A percentile compares a stretch with the other conserved stretches of the same genome.
phyloP scores from a whole-genome alignment of 73 alveolate genomes.

The Effrenium voratum region DNA sequence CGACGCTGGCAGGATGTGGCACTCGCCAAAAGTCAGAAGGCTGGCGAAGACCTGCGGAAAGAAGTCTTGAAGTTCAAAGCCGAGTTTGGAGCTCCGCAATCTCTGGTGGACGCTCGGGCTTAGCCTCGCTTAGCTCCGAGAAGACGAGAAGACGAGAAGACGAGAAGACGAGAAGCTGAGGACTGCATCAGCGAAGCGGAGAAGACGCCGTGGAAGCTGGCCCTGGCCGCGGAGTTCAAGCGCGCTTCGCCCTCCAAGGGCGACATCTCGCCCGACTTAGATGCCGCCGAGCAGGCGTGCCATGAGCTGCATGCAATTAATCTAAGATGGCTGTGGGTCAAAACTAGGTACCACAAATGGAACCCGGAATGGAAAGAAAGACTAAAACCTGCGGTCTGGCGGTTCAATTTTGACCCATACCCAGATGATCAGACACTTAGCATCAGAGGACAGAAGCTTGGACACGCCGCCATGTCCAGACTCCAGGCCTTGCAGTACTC shows the following conservation, averaged over 20 bases:
- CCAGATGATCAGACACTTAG: too few species aligned
- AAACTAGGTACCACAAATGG: too few species aligned
- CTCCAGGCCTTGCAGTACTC: slow-evolving; percentile 53
- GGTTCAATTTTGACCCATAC: too few species aligned
- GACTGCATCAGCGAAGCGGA: slow-evolving; percentile 27
- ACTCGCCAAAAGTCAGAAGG: background rate
- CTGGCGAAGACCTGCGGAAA: slow-evolving; percentile 28
- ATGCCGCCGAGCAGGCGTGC: slow-evolving; percentile 87
- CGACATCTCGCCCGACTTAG: slow-evolving; percentile 81
- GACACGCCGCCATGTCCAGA: too few species aligned
- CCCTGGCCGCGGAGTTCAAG: slow-evolving; percentile 92
- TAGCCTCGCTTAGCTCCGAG: background rate
- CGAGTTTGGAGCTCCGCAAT: slow-evolving; percentile 49
- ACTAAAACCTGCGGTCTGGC: too few species aligned
- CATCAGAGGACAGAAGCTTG: too few species aligned
- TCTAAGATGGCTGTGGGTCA: too few species aligned
- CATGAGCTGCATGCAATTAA: too few species aligned
- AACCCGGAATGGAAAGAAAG: too few species aligned
- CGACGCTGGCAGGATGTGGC: slow-evolving; percentile 64
- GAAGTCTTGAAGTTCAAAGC: slow-evolving; percentile 20
- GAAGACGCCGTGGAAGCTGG: slow-evolving; percentile 56
- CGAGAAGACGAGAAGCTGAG: background rate
- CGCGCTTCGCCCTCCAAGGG: slow-evolving; percentile 90
- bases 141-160: background rate
- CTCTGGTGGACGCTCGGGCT: slow-evolving; percentile 10